These are phyloP conservation scores for Mycena alexandri DNA, from an alignment of 768 basidiomycete species.

Conservation along the genomic window DNA sequence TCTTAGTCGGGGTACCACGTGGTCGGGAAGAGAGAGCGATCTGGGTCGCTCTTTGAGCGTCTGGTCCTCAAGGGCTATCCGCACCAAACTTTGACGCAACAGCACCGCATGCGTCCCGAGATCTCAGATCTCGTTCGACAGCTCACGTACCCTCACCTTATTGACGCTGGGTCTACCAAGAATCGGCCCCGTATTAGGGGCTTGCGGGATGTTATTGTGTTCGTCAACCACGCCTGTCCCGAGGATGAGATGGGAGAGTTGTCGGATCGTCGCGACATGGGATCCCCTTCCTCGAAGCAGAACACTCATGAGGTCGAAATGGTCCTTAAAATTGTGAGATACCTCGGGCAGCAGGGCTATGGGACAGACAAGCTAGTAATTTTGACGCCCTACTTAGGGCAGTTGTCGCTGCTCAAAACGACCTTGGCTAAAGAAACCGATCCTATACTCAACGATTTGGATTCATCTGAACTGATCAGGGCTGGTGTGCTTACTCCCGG, in stretches of 20 bases:
- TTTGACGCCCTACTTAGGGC: conserved; percentile 77
- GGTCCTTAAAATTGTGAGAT: conserved; percentile 75
- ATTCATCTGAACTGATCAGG: conserved; percentile 66
- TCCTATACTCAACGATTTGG: conserved; percentile 72
- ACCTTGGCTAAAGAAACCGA: conserved; percentile 63
- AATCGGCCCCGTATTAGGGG: conserved; percentile 67
- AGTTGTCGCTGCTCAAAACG: conserved; percentile 63
- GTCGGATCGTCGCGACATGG: conserved; percentile 60
- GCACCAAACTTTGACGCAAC: conserved; percentile 64
- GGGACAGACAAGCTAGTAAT: conserved; percentile 69
- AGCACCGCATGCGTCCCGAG: conserved; percentile 83
- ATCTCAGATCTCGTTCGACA: conserved; percentile 71
- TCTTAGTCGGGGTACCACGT: background rate
- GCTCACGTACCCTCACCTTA: conserved; percentile 74
- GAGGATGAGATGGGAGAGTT: conserved; percentile 62
- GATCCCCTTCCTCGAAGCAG: conserved; percentile 67
- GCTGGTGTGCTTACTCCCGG: conserved; percentile 64
- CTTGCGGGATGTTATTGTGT: conserved; percentile 67
- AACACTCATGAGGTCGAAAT: conserved; percentile 71
- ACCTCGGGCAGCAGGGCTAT: conserved; percentile 77
- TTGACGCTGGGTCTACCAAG: conserved; percentile 65
- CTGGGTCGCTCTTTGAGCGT: no score
- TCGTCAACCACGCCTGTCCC: conserved; percentile 66
- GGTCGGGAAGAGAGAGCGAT: no score
- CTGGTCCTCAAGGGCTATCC: conserved; percentile 73